phyloP scores from a whole-genome alignment of 2,329 filamentous ascomycete genomes.

The Trichoderma sp. region DNA sequence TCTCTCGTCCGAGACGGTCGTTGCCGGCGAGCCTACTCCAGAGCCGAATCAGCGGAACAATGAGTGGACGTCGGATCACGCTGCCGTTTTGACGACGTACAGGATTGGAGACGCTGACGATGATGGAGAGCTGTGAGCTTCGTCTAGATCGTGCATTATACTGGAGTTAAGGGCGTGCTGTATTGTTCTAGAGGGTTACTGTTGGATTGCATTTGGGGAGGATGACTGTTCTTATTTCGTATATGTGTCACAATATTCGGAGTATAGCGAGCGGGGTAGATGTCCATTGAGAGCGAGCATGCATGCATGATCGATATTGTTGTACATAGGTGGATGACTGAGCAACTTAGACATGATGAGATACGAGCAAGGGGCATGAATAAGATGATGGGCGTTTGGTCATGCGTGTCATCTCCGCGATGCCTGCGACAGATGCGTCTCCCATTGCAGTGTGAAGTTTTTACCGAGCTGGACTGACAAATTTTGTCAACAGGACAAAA shows the following conservation, averaged over 20 bases:
- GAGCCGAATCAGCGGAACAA: slow-evolving; percentile 43
- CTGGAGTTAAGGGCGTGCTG: background rate
- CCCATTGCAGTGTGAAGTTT: too few species aligned
- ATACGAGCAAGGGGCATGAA: background rate
- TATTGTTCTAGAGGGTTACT: background rate
- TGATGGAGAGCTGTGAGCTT: background rate
- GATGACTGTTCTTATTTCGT: background rate
- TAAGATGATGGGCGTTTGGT: too few species aligned
- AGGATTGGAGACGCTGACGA: background rate
- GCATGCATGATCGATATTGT: background rate
- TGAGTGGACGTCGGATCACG: slow-evolving; percentile 49
- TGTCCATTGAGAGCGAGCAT: background rate
- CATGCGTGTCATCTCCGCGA: too few species aligned
- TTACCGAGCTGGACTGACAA: too few species aligned
- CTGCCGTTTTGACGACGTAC: slow-evolving; percentile 40
- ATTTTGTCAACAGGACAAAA: too few species aligned
- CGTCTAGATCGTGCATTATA: background rate
- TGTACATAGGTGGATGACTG: background rate
- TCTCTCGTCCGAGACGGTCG: slow-evolving; percentile 36
- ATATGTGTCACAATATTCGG: background rate
- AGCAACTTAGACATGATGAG: background rate
- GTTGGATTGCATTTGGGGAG: background rate
- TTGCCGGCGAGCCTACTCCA: slow-evolving; percentile 42
- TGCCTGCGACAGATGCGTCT: too few species aligned
- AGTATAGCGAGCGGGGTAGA: background rate